Percentiles rank a stretch among this genome's conserved stretches.
These are phyloP conservation scores for Triglochin maritima DNA, from an alignment of 106 monocot genomes.

Conservation along the genomic window DNA sequence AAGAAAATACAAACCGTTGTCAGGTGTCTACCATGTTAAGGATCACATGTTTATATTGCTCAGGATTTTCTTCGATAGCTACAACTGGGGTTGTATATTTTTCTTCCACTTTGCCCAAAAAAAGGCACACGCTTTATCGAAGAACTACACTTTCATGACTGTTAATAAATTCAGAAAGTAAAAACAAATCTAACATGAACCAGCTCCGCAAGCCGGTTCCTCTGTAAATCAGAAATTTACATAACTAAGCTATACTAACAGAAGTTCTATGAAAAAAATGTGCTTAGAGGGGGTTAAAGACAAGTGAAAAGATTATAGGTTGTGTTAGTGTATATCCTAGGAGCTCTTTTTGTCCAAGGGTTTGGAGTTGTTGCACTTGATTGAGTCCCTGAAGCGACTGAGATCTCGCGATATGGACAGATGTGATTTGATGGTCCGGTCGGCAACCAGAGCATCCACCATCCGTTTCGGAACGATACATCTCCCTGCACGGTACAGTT, in stretches of 20 bases:
- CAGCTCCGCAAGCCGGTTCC: background rate
- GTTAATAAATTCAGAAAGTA: too few species aligned
- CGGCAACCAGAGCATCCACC: slow-evolving; percentile 18
- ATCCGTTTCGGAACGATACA: slow-evolving; percentile 33
- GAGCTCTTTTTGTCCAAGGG: background rate
- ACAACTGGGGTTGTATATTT: too few species aligned
- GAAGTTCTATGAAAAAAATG: background rate
- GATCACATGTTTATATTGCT: too few species aligned
- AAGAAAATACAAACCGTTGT: too few species aligned
- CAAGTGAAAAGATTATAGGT: background rate
- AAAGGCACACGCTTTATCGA: too few species aligned
- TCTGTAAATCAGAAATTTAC: slow-evolving; percentile 1
- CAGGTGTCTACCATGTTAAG: too few species aligned
- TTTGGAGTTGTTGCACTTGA: background rate
- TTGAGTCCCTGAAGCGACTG: slow-evolving; percentile 7
- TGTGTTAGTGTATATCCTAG: background rate
- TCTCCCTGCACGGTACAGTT: slow-evolving; percentile 26
- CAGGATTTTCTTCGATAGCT: too few species aligned
- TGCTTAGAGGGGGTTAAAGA: background rate
- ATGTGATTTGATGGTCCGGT: slow-evolving; percentile 21
- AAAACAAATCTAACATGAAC: too few species aligned
- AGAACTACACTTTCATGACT: too few species aligned
- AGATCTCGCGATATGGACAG: slow-evolving; percentile 27
- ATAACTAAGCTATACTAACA: background rate
- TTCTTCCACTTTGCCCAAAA: too few species aligned